phyloP scores from a whole-genome alignment of 257 asterid species.

The Coffea eugenioides region DNA sequence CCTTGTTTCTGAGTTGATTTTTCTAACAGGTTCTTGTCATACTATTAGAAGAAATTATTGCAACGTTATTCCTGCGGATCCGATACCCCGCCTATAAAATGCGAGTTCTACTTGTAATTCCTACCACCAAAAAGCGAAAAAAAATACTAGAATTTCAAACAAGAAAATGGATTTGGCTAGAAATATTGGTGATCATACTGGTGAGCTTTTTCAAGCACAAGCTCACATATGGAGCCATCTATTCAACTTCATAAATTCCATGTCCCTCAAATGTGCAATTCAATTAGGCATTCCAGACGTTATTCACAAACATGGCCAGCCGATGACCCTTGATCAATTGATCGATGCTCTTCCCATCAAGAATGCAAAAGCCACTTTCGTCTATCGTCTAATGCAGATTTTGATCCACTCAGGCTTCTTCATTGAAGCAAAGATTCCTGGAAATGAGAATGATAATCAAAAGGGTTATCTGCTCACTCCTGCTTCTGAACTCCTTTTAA shows the following conservation, averaged over 20 bases:
- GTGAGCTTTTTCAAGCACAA: conserved; percentile 20
- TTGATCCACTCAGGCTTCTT: too few relatives aligned
- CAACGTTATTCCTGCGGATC: too few relatives aligned
- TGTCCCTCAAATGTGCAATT: conserved; percentile 21
- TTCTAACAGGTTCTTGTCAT: too few relatives aligned
- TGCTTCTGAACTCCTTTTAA: conserved; percentile 17
- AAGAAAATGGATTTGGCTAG: conserved; percentile 7
- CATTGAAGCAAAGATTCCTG: too few relatives aligned
- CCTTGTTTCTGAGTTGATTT: too few relatives aligned
- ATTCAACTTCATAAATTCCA: conserved; percentile 19
- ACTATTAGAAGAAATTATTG: too few relatives aligned
- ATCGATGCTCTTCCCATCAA: not conserved
- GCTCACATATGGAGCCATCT: conserved; percentile 26
- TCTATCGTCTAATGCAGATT: too few relatives aligned
- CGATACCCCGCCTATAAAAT: too few relatives aligned
- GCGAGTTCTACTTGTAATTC: too few relatives aligned
- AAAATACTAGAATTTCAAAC: too few relatives aligned
- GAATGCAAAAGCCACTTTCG: too few relatives aligned
- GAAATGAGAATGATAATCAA: not conserved
- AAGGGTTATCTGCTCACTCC: conserved; percentile 18
- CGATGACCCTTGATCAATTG: conserved; percentile 9
- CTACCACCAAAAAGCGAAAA: too few relatives aligned
- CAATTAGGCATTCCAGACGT: conserved; percentile 27
- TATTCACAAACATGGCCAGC: conserved; percentile 14
- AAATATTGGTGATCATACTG: not conserved